Conservation (phyloP, 495 filamentous ascomycete genomes). For the Chlorociboria aeruginascens region DNA sequence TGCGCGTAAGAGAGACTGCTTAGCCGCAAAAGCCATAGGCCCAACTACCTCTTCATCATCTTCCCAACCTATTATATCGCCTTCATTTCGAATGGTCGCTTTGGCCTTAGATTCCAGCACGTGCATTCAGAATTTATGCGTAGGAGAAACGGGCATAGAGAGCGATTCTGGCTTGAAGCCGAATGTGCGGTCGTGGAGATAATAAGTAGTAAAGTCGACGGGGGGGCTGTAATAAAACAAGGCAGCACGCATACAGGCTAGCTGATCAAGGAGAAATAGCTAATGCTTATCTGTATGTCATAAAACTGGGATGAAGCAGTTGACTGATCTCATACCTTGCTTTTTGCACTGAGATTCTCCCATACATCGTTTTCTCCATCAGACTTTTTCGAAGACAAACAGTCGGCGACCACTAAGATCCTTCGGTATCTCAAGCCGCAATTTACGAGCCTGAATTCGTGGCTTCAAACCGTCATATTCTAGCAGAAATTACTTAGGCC, state of each 20-base stretch:
- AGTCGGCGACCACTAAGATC: slow-evolving; percentile 5
- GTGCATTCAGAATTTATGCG: neutral
- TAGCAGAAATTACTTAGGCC: no score
- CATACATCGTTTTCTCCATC: slow-evolving; percentile 4
- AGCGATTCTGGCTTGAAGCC: neutral
- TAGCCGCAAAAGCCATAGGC: slow-evolving; percentile 2
- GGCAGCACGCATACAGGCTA: slow-evolving; percentile 3
- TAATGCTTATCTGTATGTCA: neutral
- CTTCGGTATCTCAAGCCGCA: slow-evolving; percentile 1
- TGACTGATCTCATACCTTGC: slow-evolving; percentile 2
- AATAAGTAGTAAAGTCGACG: slow-evolving; percentile 1
- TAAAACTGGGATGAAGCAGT: neutral
- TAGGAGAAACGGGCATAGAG: slow-evolving; percentile 2
- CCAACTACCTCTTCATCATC: neutral
- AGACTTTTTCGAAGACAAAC: slow-evolving; percentile 5
- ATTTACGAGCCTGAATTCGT: no score
- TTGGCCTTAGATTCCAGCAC: slow-evolving; percentile 1
- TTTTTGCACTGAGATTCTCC: slow-evolving; percentile 1
- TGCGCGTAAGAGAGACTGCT: slow-evolving; percentile 5
- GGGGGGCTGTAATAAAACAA: slow-evolving; percentile 1
- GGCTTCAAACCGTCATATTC: no score
- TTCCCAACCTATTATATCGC: slow-evolving; percentile 5
- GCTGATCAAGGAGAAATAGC: slow-evolving; percentile 1
- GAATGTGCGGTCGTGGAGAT: neutral
- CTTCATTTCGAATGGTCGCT: slow-evolving; percentile 2